Evolutionary conservation across 192 early-diverging fungal genomes (phyloP), one percentile per base, ranked within the genome.

Genomic region (Backusella morwellensis): DNA sequence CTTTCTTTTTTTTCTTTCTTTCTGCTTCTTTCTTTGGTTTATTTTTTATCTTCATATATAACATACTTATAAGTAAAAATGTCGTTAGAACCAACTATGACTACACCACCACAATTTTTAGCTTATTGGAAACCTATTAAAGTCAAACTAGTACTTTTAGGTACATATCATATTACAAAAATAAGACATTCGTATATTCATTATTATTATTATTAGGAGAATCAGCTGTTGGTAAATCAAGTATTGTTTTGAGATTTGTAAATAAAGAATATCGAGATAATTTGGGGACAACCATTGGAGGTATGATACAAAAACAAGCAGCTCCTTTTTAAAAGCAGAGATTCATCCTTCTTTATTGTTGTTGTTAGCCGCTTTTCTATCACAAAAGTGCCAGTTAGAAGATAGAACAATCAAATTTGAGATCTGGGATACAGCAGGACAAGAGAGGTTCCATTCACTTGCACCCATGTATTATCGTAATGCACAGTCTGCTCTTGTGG

Each of bases 211-310:
- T 5, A 26, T 8, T 82, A 92, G 92, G 92, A 44, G 92, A 94
- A 80, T 95, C 97, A 29, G 97, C 97, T 72, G 98, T 99, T 52
- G 98, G 98, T 75, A 99, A 99, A 83, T 97, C 95, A 21, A 96
- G 95, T 86, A 87, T 99, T 47, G 96, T 98, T 11, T 86, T 97
- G 69, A 92, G 98, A 11, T 98, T 99, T 84, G 96, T 97, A 42
- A 97, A 96, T 88, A 91, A 96, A 83, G 95, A 98, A 85, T 99
- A 96, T 82, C 89, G 93, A 71, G 96, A 97, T 70, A 97, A 98
- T 88, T 95, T 95, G 78, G 97, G 98, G 83, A 97, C 98, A 11
- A 99, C 98, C 42, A 99, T 99, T 86, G 97, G 97, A 86, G 89
- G 89, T 88, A 87, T 29, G 2, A 15, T 21, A 14, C 1, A 17